Evolutionary conservation across 148 eudicot species (phyloP), one percentile per base, ranked within the genome.

Genomic region (Spergularia marina): DNA sequence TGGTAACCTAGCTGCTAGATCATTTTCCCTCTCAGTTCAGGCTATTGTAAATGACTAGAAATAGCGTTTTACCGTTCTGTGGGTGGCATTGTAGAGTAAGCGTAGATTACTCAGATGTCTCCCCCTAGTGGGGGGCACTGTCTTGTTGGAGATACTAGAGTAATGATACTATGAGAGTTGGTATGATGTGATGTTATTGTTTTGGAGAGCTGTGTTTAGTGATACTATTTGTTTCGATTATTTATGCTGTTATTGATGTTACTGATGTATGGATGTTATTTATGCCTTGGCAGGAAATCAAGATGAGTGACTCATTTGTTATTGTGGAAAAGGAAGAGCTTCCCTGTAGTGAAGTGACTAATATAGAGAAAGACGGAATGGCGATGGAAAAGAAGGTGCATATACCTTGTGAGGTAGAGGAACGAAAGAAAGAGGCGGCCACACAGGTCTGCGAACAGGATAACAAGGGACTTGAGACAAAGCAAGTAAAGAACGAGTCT

Each of bases 261-360:
- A 18, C 10, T 49, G 53, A 41, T 17, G 25, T 23, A 0, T 23
- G 25, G 25, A 23, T 23, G 18, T 67, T 41, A 16, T 15, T 56
- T 63, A 20, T 54, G 40, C 40, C 66, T 54, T 54, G 14, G 56
- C 77, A 81, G 83, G 77, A 76, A 58, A 12, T 40, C 25, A 53
- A 36, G 53, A 77, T 77, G 83, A 70, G 23, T 7, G 71, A 52
- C 59, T 68, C 67, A 47, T 81, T 72, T 67, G 80, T 81, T 53
- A 73, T 49, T 12, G 83, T 81, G 60, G 77, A 73, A 61, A 81
- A 67, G 65, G 83, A 81, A 54, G 80, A 39, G 7, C n/a, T 76
- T 55, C 61, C 52, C 2, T 40, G 74, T 53, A 61, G 59, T 41
- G 70, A 49, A 76, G 77, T 53, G 69, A 73, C 52, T 66, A 70